These are phyloP conservation scores for Flaveria robusta DNA, from an alignment of 129 eudicot species.

Conservation along the genomic window DNA sequence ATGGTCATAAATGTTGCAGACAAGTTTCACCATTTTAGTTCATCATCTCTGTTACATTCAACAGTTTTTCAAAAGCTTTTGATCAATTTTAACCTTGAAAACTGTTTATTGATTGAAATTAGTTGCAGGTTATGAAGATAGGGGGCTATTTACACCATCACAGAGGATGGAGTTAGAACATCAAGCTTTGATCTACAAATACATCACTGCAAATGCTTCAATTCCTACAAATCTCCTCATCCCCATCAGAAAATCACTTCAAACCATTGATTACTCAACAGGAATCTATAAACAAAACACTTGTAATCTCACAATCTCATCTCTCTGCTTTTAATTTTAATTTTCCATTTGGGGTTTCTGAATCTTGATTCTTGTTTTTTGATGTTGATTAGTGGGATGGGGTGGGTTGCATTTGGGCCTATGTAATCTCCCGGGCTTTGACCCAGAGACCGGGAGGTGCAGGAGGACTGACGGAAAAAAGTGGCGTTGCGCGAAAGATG, in stretches of 20 bases:
- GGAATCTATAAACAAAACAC: conserved; percentile 43
- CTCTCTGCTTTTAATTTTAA: neutral
- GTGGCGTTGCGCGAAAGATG: conserved; percentile 93
- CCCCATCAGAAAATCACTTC: conserved; percentile 84
- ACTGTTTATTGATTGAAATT: no score
- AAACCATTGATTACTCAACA: conserved; percentile 55
- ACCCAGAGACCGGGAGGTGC: conserved; percentile 94
- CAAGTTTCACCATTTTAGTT: no score
- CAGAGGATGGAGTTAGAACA: conserved; percentile 95
- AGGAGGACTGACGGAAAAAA: conserved; percentile 92
- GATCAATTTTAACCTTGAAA: no score
- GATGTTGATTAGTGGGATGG: conserved; percentile 65
- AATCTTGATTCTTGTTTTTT: neutral
- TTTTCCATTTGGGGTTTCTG: no score
- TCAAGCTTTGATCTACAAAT: conserved; percentile 90
- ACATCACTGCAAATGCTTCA: conserved; percentile 73
- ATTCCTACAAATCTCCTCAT: conserved; percentile 80
- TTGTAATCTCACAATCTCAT: conserved; percentile 39
- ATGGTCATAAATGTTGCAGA: no score
- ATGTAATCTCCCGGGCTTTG: conserved; percentile 48
- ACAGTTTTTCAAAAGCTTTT: no score
- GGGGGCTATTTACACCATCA: conserved; percentile 78
- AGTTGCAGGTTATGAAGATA: conserved; percentile 42
- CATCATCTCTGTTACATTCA: no score
- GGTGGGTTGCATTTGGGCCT: conserved; percentile 79